A percentile compares a stretch with the other conserved stretches of the same genome.
phyloP scores from a whole-genome alignment of 306 rosid species.

The Urtica urens region DNA sequence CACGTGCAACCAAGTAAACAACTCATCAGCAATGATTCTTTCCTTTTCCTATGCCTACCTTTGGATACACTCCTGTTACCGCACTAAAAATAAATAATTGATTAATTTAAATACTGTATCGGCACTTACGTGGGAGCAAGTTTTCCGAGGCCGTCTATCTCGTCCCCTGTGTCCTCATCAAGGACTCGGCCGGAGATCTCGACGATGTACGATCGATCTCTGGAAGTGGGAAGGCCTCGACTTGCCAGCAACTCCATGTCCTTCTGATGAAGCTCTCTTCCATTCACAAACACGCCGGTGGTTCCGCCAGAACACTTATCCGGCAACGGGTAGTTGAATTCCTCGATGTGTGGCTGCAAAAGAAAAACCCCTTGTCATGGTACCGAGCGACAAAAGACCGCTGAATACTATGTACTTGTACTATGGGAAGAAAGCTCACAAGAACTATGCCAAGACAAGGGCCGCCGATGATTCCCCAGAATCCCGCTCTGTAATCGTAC shows the following conservation, averaged over 20 bases:
- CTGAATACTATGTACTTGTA: slow-evolving; percentile 10
- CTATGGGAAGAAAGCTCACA: slow-evolving; percentile 31
- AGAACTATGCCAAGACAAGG: slow-evolving; percentile 89
- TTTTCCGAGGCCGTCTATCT: slow-evolving; percentile 83
- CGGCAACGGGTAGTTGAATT: slow-evolving; percentile 67
- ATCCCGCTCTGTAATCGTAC: slow-evolving; percentile 90
- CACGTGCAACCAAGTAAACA: too few species aligned
- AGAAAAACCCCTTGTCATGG: slow-evolving; percentile 15
- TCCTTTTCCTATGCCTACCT: too few species aligned
- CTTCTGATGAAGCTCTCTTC: slow-evolving; percentile 76
- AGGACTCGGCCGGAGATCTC: slow-evolving; percentile 80
- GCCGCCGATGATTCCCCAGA: slow-evolving; percentile 91
- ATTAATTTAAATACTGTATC: slow-evolving; percentile 5
- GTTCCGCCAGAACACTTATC: slow-evolving; percentile 75
- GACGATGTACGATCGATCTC: slow-evolving; percentile 54
- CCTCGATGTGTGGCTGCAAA: slow-evolving; percentile 88
- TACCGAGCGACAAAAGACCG: slow-evolving; percentile 1
- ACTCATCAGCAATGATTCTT: too few species aligned
- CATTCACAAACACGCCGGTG: slow-evolving; percentile 67
- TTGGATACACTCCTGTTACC: too few species aligned
- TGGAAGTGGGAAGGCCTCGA: slow-evolving; percentile 71
- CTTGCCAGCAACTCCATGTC: slow-evolving; percentile 72
- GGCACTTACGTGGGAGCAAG: slow-evolving; percentile 93
- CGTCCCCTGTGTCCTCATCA: slow-evolving; percentile 82
- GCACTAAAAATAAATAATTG: slow-evolving; percentile 4